A percentile compares a stretch with the other conserved stretches of the same genome.
Evolutionary conservation across 495 filamentous ascomycete species (phyloP).

Genomic region (Xylaria longipes): DNA sequence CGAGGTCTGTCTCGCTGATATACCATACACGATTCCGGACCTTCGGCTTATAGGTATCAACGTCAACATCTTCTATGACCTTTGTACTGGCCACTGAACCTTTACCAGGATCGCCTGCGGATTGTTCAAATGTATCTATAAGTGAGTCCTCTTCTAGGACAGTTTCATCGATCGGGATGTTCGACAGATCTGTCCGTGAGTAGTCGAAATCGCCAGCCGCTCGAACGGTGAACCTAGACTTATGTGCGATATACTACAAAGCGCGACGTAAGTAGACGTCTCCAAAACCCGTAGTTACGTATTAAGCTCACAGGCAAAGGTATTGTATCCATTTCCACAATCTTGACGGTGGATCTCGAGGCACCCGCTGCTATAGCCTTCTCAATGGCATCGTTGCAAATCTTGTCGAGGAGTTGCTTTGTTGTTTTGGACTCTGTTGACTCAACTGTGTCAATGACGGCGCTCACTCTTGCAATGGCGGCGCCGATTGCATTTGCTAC

Average conservation of each 20-base stretch:
- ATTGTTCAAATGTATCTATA: constrained; percentile 34
- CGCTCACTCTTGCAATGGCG: constrained; percentile 45
- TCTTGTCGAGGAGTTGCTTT: constrained; percentile 40
- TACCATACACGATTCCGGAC: constrained; percentile 61
- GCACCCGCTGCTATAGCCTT: constrained; percentile 53
- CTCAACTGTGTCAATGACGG: constrained; percentile 45
- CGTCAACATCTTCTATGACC: constrained; percentile 43
- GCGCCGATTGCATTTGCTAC: constrained; percentile 65
- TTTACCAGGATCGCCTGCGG: constrained; percentile 21
- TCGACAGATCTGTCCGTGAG: constrained; percentile 38
- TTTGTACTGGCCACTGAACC: constrained; percentile 19
- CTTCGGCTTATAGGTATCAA: constrained; percentile 56
- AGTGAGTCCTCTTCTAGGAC: constrained; percentile 26
- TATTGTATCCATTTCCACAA: constrained; percentile 53
- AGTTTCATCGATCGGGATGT: constrained; percentile 23
- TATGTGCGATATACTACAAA: constrained; percentile 55
- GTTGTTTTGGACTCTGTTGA: constrained; percentile 39
- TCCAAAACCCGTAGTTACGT: not conserved
- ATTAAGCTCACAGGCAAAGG: constrained; percentile 38
- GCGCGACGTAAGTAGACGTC: constrained; percentile 4
- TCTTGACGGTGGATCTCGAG: constrained; percentile 41
- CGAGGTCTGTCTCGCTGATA: constrained; percentile 60
- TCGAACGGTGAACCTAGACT: constrained; percentile 56
- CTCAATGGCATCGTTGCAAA: constrained; percentile 41
- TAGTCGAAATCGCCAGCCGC: constrained; percentile 60